A percentile compares a stretch with the other conserved stretches of the same genome.
Conservation (phyloP, 2,329 filamentous ascomycete genomes). For the Penicillium janthinellum region DNA sequence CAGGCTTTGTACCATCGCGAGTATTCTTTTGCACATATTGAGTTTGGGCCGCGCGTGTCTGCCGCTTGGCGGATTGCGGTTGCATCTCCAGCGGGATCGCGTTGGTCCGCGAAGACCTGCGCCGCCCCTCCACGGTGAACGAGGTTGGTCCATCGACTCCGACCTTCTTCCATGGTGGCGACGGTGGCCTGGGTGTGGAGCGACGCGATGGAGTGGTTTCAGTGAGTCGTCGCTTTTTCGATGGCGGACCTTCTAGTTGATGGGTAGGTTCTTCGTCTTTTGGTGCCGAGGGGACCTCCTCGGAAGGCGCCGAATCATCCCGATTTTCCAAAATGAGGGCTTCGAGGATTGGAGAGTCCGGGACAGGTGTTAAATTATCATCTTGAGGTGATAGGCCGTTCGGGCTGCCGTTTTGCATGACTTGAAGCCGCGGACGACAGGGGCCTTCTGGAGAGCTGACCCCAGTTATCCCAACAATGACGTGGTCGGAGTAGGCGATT, state of each 20-base stretch:
- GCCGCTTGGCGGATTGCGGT: slow-evolving; percentile 50
- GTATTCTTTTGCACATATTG: slow-evolving; percentile 35
- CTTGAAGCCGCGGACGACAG: slow-evolving; percentile 46
- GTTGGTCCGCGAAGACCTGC: slow-evolving; percentile 62
- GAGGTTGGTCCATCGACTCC: slow-evolving; percentile 84
- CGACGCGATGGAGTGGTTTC: slow-evolving; percentile 38
- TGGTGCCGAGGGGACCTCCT: slow-evolving; percentile 31
- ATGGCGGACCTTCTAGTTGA: slow-evolving; percentile 43
- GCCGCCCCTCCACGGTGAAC: slow-evolving; percentile 66
- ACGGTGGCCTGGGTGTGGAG: slow-evolving; percentile 52
- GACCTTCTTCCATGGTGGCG: slow-evolving; percentile 91
- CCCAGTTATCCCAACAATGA: slow-evolving; percentile 50
- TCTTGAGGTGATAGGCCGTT: slow-evolving; percentile 45
- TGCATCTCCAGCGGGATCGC: slow-evolving; percentile 51
- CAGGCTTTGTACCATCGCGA: slow-evolving; percentile 28
- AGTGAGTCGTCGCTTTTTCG: slow-evolving; percentile 50
- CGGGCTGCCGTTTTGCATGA: slow-evolving; percentile 51
- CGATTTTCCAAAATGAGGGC: slow-evolving; percentile 23
- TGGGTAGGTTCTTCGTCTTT: slow-evolving; percentile 34
- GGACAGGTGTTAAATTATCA: slow-evolving; percentile 40
- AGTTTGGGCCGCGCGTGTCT: slow-evolving; percentile 46
- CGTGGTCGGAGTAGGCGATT: slow-evolving; percentile 37
- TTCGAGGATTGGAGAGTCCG: slow-evolving; percentile 27
- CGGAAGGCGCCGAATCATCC: slow-evolving; percentile 25
- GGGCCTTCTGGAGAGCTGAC: slow-evolving; percentile 45